Evolutionary conservation across 2,329 filamentous ascomycete genomes (phyloP).

Genomic region (Botrytis medusae): DNA sequence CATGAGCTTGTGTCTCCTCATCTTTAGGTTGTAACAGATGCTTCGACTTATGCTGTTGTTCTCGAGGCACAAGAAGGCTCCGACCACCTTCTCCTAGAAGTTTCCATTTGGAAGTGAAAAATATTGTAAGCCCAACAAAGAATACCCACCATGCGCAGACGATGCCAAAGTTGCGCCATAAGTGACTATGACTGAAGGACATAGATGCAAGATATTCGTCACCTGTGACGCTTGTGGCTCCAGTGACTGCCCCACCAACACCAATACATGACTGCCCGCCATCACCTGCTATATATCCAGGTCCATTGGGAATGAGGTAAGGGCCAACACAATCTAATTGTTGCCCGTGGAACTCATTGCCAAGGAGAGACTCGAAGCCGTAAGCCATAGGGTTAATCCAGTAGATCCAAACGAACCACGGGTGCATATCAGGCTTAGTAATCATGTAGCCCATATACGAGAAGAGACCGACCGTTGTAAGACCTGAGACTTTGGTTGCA

Average conservation of each 20-base stretch:
- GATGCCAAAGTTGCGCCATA: slow-evolving; percentile 63
- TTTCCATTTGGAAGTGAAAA: slow-evolving; percentile 58
- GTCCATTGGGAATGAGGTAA: background rate
- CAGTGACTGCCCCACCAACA: slow-evolving; percentile 37
- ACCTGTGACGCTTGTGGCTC: slow-evolving; percentile 52
- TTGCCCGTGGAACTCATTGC: slow-evolving; percentile 68
- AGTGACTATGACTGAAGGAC: slow-evolving; percentile 50
- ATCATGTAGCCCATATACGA: slow-evolving; percentile 67
- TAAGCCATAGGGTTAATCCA: slow-evolving; percentile 69
- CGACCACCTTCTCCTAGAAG: slow-evolving; percentile 51
- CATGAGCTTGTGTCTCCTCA: slow-evolving; percentile 46
- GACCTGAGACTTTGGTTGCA: slow-evolving; percentile 55
- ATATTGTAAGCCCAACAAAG: slow-evolving; percentile 58
- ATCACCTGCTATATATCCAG: background rate
- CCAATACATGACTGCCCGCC: background rate
- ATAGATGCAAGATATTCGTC: slow-evolving; percentile 57
- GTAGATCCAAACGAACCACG: slow-evolving; percentile 62
- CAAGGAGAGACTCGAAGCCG: slow-evolving; percentile 65
- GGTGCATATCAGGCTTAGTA: slow-evolving; percentile 59
- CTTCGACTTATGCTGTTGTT: slow-evolving; percentile 44
- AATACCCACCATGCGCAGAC: slow-evolving; percentile 62
- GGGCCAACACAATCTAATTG: background rate
- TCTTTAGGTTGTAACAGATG: slow-evolving; percentile 42
- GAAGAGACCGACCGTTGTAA: slow-evolving; percentile 51
- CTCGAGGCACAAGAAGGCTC: slow-evolving; percentile 61